phyloP scores from a whole-genome alignment of 1,139 yeast genomes.

The Suhomyces bokatorum region DNA sequence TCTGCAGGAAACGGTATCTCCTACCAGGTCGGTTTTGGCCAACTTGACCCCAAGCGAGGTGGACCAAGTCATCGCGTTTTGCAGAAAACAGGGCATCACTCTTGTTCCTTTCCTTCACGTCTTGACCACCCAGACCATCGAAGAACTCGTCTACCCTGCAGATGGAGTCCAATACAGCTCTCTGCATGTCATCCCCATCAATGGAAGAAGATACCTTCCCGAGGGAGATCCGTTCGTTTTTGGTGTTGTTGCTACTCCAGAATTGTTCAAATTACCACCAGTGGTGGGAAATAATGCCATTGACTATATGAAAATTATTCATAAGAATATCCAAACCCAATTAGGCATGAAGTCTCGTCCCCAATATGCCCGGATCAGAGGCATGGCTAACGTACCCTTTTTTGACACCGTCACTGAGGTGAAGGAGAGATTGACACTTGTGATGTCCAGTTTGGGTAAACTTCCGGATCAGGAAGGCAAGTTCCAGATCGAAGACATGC shows the following conservation, averaged over 20 bases:
- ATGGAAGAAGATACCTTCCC: neutral
- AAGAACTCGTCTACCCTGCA: neutral
- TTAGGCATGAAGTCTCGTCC: neutral
- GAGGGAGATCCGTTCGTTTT: neutral
- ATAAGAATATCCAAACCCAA: neutral
- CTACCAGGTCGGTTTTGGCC: neutral
- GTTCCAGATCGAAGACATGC: neutral
- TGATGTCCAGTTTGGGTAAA: neutral
- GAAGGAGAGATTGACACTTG: neutral
- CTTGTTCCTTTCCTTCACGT: neutral
- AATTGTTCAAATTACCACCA: neutral
- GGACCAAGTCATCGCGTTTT: neutral
- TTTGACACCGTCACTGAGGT: neutral
- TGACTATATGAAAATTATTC: neutral
- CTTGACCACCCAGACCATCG: neutral
- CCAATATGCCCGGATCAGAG: neutral
- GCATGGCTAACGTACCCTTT: neutral
- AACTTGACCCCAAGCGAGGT: neutral
- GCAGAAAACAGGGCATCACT: neutral
- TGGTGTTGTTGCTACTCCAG: neutral
- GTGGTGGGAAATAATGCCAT: neutral
- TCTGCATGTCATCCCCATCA: neutral
- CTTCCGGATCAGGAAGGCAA: neutral
- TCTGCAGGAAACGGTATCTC: neutral
- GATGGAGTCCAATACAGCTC: neutral